Conservation (phyloP, 768 basidiomycete species). For the Phlebiopsis flavidoalba region DNA sequence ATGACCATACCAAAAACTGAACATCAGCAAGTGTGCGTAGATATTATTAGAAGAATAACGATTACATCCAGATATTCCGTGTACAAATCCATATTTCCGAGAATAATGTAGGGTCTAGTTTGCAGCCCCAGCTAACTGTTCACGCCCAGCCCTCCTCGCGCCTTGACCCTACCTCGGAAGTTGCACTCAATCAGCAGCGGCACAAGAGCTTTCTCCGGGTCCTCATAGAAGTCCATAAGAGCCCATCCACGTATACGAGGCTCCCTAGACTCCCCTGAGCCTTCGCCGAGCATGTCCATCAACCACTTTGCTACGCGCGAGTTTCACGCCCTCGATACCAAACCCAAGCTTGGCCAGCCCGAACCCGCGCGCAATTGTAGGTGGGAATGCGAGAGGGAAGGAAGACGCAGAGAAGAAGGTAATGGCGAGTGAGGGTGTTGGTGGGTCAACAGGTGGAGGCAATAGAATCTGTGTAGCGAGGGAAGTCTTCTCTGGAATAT, state of each 20-base stretch:
- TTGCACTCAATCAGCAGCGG: constrained; percentile 77
- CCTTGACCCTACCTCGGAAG: constrained; percentile 40
- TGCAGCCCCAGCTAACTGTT: not conserved
- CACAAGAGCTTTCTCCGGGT: constrained; percentile 50
- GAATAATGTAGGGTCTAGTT: too few relatives aligned
- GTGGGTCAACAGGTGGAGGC: constrained; percentile 28
- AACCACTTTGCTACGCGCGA: constrained; percentile 69
- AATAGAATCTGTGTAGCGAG: constrained; percentile 52
- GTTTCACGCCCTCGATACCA: constrained; percentile 87
- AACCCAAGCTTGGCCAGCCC: constrained; percentile 75
- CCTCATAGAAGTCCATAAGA: constrained; percentile 67
- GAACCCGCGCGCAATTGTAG: constrained; percentile 73
- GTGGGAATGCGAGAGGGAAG: constrained; percentile 77
- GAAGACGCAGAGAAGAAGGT: constrained; percentile 79
- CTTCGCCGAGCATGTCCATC: constrained; percentile 40
- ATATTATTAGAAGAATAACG: not conserved
- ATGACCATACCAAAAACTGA: not conserved
- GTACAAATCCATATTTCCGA: not conserved
- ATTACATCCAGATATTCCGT: not conserved
- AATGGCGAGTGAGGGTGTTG: constrained; percentile 55
- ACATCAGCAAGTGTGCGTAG: not conserved
- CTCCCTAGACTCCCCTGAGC: constrained; percentile 4
- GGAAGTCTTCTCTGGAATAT: constrained; percentile 77
- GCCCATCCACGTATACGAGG: constrained; percentile 47
- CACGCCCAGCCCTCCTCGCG: constrained; percentile 12